phyloP scores from a whole-genome alignment of 768 basidiomycete species.

The Serendipita sp. region DNA sequence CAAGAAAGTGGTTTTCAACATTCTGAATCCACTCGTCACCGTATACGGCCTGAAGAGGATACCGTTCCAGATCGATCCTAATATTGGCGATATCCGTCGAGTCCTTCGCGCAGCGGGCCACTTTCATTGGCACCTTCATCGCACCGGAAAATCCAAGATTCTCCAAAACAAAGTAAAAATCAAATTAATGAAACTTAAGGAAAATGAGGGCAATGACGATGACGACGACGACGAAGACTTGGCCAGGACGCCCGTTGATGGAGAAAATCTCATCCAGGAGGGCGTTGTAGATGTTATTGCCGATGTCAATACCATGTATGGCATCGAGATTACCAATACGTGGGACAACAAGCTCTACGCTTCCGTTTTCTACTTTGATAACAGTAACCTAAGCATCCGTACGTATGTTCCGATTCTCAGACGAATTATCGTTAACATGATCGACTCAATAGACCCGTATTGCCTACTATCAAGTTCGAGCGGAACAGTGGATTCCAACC shows the following conservation, averaged over 20 bases:
- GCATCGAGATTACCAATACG: conserved; percentile 17
- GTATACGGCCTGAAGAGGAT: conserved; percentile 21
- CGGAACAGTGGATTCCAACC: conserved; percentile 3
- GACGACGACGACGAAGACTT: background rate
- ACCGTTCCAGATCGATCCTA: conserved; percentile 19
- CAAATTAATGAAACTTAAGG: background rate
- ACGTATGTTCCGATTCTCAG: conserved; percentile 3
- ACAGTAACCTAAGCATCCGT: conserved; percentile 18
- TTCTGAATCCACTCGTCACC: conserved; percentile 28
- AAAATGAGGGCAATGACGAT: background rate
- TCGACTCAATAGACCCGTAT: background rate
- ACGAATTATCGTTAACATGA: background rate
- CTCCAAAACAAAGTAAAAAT: background rate
- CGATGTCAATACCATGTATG: conserved; percentile 13
- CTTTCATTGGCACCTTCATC: conserved; percentile 43
- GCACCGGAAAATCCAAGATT: conserved; percentile 26
- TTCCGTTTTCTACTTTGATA: conserved; percentile 19
- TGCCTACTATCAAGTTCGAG: conserved; percentile 5
- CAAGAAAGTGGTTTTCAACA: conserved; percentile 28
- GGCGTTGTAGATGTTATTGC: conserved; percentile 14
- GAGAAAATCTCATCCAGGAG: conserved; percentile 9
- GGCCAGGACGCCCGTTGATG: background rate
- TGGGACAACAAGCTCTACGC: conserved; percentile 14
- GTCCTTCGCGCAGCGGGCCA: conserved; percentile 42
- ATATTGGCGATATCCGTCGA: conserved; percentile 16